Base-by-base conservation (phyloP, 2,329 filamentous ascomycete species). In the Sporothrix phasma region DNA sequence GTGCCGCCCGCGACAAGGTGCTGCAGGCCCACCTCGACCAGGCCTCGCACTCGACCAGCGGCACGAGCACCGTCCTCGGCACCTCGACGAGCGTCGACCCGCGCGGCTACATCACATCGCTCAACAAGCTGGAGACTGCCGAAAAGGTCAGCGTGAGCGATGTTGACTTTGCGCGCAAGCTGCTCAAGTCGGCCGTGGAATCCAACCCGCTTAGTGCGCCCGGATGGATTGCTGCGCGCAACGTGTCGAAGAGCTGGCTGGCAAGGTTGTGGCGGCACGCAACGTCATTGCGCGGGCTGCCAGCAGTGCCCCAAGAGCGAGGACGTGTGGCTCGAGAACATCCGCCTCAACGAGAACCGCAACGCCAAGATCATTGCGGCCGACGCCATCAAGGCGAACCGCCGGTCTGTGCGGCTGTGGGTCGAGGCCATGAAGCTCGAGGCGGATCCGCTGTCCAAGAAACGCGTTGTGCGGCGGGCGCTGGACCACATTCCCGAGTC, bases 311-410 rank as follows among this genome's bases (percentile, higher is more conserved):
- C 93, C 0, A 94, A 93, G 76, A 96, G 88, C 68, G 92, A 97
- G 74, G 94, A 97, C 73, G 90, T 88, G 5, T 99, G 95, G 95
- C 78, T 97, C 46, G 94, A 99, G 74, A 95, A 93, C 63, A 97
- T 99, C 69, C 86, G 92, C 62, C 80, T 99, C 2, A 96, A 97
- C 74, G 91, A 96, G 71, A 86, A 88, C 26, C 88, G 91, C 62
- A 99, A 97, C 71, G 92, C 93, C 64, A 97, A 96, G 76, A 87
- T 99, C 66, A 96, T 99, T 69, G 94, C 92, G 6, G 90, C 92
- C 8, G 88, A 92, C 69, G 94, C 93, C 3, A 95, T 99, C 72
- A 90, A 95, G 74, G 87, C 91, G 61, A 97, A 97, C 69, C 88
- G 91, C 66, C 85, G 87, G 64, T 96, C 92, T 0, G 92, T 96